Conservation (phyloP, 2,329 filamentous ascomycete species). For the Metarhizium sp. region DNA sequence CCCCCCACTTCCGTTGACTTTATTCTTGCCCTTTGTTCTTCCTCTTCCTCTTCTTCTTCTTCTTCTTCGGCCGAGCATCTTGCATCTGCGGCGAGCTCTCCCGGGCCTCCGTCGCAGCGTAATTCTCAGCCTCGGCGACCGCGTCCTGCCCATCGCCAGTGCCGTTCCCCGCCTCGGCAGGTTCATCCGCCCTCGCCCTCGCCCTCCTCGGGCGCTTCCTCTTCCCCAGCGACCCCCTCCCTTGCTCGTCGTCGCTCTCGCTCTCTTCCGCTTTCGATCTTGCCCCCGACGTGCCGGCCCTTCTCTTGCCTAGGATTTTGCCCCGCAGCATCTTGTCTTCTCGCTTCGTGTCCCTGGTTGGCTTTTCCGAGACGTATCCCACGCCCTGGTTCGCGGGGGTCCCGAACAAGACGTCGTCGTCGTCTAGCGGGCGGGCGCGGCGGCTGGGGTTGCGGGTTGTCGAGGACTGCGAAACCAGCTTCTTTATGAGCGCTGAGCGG, state of each 20-base stretch:
- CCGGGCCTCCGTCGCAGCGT: not conserved
- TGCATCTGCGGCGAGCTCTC: not conserved
- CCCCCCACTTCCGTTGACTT: not conserved
- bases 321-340: constrained; percentile 21
- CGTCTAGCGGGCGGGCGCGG: not conserved
- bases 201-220: constrained; percentile 22
- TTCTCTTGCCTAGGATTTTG: constrained; percentile 18
- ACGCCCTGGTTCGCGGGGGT: constrained; percentile 26
- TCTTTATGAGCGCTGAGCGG: constrained; percentile 12
- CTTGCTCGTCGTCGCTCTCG: constrained; percentile 26
- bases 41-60: constrained; percentile 11
- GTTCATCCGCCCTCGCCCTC: constrained; percentile 7
- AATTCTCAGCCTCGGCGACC: too few relatives aligned
- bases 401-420: not conserved
- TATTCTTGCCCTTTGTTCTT: constrained; percentile 16
- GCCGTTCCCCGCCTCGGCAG: not conserved
- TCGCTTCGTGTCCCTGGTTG: constrained; percentile 10
- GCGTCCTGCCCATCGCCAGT: not conserved
- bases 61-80: not conserved
- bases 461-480: not conserved
- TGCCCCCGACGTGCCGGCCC: constrained; percentile 3
- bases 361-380: constrained; percentile 25
- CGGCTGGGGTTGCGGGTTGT: not conserved
- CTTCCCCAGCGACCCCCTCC: constrained; percentile 28
- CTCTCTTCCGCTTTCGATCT: constrained; percentile 15